A percentile compares a stretch with the other conserved stretches of the same genome.
Evolutionary conservation across 345 rosid species (phyloP).

Genomic region (Brassica juncea): DNA sequence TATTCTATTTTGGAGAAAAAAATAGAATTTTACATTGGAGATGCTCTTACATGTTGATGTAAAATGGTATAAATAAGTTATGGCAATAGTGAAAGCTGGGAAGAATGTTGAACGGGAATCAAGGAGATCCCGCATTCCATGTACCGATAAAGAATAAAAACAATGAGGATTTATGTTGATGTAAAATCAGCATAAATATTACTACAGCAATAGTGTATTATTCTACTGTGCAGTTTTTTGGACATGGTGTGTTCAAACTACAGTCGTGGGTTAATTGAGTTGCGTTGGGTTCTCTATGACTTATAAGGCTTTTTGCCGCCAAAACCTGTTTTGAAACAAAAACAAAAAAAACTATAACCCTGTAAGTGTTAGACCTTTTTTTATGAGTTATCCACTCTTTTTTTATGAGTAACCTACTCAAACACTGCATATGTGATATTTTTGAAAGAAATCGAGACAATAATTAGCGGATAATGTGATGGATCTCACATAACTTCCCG

Average conservation of each 20-base stretch:
- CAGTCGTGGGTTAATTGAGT: not conserved
- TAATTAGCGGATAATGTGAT: slow-evolving; percentile 6
- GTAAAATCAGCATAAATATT: not conserved
- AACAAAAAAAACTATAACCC: not conserved
- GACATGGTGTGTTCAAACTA: not conserved
- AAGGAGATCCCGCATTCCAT: too few species aligned
- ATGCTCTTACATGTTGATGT: not conserved
- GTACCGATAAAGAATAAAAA: too few species aligned
- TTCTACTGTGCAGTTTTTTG: not conserved
- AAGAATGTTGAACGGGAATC: not conserved
- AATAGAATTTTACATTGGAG: too few species aligned
- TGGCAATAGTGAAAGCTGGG: not conserved
- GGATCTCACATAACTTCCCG: slow-evolving; percentile 32
- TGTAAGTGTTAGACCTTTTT: not conserved
- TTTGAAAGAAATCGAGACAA: slow-evolving; percentile 19
- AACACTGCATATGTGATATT: not conserved
- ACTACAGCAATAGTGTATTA: not conserved
- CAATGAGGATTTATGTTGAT: too few species aligned
- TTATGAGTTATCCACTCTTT: not conserved
- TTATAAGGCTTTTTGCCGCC: too few species aligned
- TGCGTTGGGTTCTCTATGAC: not conserved
- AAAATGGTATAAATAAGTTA: not conserved
- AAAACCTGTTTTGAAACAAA: not conserved
- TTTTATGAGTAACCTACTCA: not conserved
- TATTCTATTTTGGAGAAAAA: too few species aligned